Conservation (phyloP, 805 yeast genomes). For the Wickerhamiella lipophila region DNA sequence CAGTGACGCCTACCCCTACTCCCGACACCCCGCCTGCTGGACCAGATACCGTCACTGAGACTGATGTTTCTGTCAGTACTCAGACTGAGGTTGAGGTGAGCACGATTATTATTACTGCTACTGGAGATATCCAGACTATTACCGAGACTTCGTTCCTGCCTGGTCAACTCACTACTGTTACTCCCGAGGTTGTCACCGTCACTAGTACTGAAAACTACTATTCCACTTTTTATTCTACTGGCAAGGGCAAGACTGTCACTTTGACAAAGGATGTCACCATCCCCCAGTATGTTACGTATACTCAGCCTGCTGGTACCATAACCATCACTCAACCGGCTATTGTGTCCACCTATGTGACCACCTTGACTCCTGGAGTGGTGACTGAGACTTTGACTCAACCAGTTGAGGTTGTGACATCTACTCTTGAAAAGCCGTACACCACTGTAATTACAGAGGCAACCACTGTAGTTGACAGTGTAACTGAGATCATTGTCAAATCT, state of each 20-base stretch:
- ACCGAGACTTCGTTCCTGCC: constrained; percentile 3
- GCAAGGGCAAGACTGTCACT: not conserved
- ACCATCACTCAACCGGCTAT: constrained; percentile 7
- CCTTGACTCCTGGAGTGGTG: constrained; percentile 8
- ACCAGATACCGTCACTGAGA: not conserved
- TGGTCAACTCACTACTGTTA: constrained; percentile 4
- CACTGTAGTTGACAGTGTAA: not conserved
- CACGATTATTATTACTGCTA: constrained; percentile 7
- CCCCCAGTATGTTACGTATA: constrained; percentile 5
- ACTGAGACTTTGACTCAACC: constrained; percentile 4
- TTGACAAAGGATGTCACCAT: not conserved
- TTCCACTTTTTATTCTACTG: constrained; percentile 1
- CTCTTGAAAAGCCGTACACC: not conserved
- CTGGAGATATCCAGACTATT: constrained; percentile 1
- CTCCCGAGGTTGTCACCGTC: constrained; percentile 4
- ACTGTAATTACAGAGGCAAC: not conserved
- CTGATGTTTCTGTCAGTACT: constrained; percentile 1
- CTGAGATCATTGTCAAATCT: not conserved
- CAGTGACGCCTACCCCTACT: not conserved
- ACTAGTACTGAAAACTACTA: not conserved
- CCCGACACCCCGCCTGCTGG: not conserved
- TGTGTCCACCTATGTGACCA: constrained; percentile 3
- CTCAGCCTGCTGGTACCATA: constrained; percentile 6
- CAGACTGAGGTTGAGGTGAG: not conserved
- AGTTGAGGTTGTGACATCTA: not conserved